Base-by-base conservation (phyloP, 2,329 filamentous ascomycete species). In the Xylariaceae sp. region DNA sequence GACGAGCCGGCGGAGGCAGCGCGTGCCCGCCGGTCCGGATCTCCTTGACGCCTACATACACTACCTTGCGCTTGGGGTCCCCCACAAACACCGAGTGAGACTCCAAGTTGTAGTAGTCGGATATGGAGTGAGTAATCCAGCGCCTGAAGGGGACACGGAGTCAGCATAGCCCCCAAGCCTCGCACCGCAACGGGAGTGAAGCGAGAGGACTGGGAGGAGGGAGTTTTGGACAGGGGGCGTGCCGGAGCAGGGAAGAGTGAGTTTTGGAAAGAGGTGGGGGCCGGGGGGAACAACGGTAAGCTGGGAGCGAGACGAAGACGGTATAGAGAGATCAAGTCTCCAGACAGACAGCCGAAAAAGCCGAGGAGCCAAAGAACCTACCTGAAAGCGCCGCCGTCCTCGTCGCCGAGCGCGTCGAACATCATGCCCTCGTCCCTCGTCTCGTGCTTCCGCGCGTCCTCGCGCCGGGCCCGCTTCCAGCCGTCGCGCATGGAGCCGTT, bases 101-200 rank as follows among this genome's bases (percentile, higher is more conserved):
- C 40, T 79, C 75, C 36, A 95, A 71, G 28, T 88, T 89, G 55
- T 96, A 96, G 58, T 96, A 96, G 25, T 82, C 77, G 8, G 86
- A 90, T 43, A 96, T 89, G 37, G 85, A 83, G 59, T 96, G 89
- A 1, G 93, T 86, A 34, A 96, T 75, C 84, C 89, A 96, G 43
- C 90, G 83, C 46, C 84, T 90, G 36, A 29, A 16, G n/a, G 19
- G 14, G 17, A 13, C 24, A n/a, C 15, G 11, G 17, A n/a, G 18
- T 26, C 16, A 21, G n/a, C n/a, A n/a, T n/a, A n/a, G 23, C 16
- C 14, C 12, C 6, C 9, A 27, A 19, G 40, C 9, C 11, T 14
- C 8, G 21, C 8, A 23, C 21, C 8, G 21, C 21, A 23, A 23
- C n/a, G n/a, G n/a, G n/a, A n/a, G n/a, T n/a, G 21, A 23, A 23